A percentile compares a stretch with the other conserved stretches of the same genome.
phyloP scores from a whole-genome alignment of 78 protist species.

The Acrasis kona region DNA sequence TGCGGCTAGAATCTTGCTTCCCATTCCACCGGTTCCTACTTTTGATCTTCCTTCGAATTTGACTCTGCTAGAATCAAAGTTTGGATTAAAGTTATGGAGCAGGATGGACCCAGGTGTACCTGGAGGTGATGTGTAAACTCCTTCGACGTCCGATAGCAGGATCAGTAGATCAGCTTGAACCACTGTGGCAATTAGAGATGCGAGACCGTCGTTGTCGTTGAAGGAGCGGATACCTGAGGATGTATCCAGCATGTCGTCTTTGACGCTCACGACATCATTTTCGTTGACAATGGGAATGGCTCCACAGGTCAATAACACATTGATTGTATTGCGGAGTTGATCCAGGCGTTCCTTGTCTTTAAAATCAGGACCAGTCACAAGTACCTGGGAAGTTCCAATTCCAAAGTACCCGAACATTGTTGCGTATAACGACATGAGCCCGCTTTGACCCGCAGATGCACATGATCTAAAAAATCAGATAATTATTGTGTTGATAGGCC shows the following conservation, averaged over 20 bases:
- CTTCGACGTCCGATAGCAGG: slow-evolving; percentile 45
- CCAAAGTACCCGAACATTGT: neutral
- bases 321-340: neutral
- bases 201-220: slow-evolving; percentile 42
- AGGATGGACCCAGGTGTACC: neutral
- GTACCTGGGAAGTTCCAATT: slow-evolving; percentile 25
- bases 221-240: neutral
- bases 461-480: no score
- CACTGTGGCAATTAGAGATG: slow-evolving; percentile 16
- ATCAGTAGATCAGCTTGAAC: slow-evolving; percentile 28
- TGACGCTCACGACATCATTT: slow-evolving; percentile 33
- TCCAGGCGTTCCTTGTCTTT: neutral
- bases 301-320: neutral
- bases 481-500: no score
- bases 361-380: slow-evolving; percentile 33
- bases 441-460: slow-evolving; percentile 35
- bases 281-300: slow-evolving; percentile 48
- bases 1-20: slow-evolving; percentile 37
- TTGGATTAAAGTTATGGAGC: slow-evolving; percentile 7
- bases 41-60: slow-evolving; percentile 6
- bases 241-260: no score
- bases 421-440: slow-evolving; percentile 19
- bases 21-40: slow-evolving; percentile 53
- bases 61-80: neutral
- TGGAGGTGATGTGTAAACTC: slow-evolving; percentile 25